A percentile compares a stretch with the other conserved stretches of the same genome.
Evolutionary conservation across 2,329 filamentous ascomycete genomes (phyloP).

Genomic region (Aspergillus pseudoviridinutans): DNA sequence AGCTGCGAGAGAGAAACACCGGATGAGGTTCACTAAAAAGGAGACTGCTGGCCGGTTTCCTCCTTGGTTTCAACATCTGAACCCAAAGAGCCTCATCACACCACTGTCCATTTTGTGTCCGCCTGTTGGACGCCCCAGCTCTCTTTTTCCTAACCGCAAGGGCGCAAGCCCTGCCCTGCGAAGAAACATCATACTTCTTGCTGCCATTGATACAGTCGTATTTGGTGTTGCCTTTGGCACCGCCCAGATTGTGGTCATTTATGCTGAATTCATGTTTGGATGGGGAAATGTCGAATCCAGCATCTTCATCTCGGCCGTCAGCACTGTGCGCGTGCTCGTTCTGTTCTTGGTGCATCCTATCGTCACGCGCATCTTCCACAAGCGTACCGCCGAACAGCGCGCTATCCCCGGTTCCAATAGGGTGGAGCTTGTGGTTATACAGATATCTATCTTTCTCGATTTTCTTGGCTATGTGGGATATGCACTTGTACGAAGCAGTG

Average conservation of each 20-base stretch:
- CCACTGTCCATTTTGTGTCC: conserved; percentile 78
- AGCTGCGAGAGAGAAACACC: conserved; percentile 65
- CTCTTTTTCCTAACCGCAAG: conserved; percentile 45
- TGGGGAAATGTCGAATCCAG: conserved; percentile 82
- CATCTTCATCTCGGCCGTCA: conserved; percentile 75
- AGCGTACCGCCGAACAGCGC: conserved; percentile 31
- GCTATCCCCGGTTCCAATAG: conserved; percentile 67
- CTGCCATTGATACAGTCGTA: conserved; percentile 74
- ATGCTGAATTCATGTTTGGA: conserved; percentile 72
- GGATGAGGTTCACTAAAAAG: conserved; percentile 34
- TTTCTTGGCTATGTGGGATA: conserved; percentile 73
- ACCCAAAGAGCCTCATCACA: conserved; percentile 64
- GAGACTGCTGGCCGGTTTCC: conserved; percentile 30
- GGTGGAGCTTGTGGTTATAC: conserved; percentile 74
- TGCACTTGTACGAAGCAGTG: conserved; percentile 57
- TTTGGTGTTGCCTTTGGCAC: conserved; percentile 79
- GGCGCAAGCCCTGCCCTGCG: conserved; percentile 60
- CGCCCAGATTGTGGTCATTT: conserved; percentile 77
- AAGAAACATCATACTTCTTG: conserved; percentile 76
- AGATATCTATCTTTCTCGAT: conserved; percentile 71
- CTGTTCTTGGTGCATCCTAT: conserved; percentile 72
- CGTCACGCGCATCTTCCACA: conserved; percentile 71
- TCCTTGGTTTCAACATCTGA: conserved; percentile 20
- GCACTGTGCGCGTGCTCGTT: conserved; percentile 68
- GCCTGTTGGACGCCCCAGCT: conserved; percentile 35